Base-by-base conservation (phyloP, 176 grass and related monocot species). In the Calamus simplicifolius region DNA sequence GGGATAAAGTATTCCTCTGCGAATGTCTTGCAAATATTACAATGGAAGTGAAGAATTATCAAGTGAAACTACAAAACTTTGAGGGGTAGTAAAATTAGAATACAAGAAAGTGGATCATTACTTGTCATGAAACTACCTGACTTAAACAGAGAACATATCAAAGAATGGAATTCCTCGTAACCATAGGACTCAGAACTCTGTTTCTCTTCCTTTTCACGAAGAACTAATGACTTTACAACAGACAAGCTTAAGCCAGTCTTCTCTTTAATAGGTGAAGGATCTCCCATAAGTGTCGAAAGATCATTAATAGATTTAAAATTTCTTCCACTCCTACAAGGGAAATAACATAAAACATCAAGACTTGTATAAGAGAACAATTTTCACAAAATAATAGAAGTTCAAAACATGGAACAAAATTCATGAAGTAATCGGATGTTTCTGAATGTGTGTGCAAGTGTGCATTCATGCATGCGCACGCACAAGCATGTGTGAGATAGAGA, bases 221-320 rank as follows among this genome's bases (percentile, higher is more conserved):
- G 73, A 76, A 98, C 84, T 75, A 98, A 76, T 77, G 87, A 98
- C 68, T 92, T 98, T 68, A 98, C 79, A 63, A 73, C 76, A 80
- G 84, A 92, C 12, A 98, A 82, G 63, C 81, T 91, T 81, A 92
- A 81, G 62, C 93, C 74, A 14, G 74, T 75, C 63, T 89, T 98
- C 53, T 92, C 93, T 71, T 92, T 95, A 6, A 73, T 63, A 51
- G 75, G 63, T 66, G 85, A 75, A 19, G 58, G 29, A 62, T 88
- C 81, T 25, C 81, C 81, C 72, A 52, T 62, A 58, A 69, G 75
- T 70, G 54, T 82, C 69, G 88, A 76, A 54, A 63, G 19, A 65
- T 85, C 84, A 71, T 66, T 85, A 73, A 98, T 75, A 70, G 93
- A 88, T 53, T 77, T 85, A 67, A 80, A 85, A 52, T 49, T 80